Evolutionary conservation across 768 basidiomycete genomes (phyloP).

Genomic region (Rhodocollybia butyracea): DNA sequence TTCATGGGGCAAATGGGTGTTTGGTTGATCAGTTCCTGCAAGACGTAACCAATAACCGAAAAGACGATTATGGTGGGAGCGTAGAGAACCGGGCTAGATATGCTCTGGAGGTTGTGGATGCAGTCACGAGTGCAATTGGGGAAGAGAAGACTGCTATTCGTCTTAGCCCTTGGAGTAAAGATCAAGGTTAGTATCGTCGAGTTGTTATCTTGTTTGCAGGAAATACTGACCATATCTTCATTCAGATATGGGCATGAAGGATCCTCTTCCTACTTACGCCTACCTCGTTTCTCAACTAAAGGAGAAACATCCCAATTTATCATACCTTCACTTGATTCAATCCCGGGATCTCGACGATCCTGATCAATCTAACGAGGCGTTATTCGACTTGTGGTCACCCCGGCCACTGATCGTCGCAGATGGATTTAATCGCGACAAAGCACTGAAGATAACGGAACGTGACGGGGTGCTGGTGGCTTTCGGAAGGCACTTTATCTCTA

Average conservation of each 20-base stretch:
- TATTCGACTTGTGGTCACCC: conserved; percentile 28
- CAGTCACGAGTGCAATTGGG: conserved; percentile 39
- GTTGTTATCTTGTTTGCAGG: conserved; percentile 19
- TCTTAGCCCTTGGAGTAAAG: conserved; percentile 36
- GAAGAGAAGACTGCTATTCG: conserved; percentile 39
- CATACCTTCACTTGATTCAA: conserved; percentile 42
- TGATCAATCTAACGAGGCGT: conserved; percentile 21
- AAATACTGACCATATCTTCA: conserved; percentile 5
- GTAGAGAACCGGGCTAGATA: conserved; percentile 46
- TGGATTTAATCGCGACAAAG: conserved; percentile 26
- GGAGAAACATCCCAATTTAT: conserved; percentile 29
- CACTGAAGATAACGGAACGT: conserved; percentile 23
- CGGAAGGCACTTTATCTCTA: conserved; percentile 32
- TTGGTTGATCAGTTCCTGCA: conserved; percentile 43
- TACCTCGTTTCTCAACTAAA: conserved; percentile 41
- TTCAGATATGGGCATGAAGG: conserved; percentile 35
- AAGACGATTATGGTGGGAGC: conserved; percentile 48
- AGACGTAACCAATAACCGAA: conserved; percentile 35
- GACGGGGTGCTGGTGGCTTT: conserved; percentile 27
- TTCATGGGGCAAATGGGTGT: conserved; percentile 22
- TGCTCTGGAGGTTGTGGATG: conserved; percentile 37
- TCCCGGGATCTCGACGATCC: conserved; percentile 16
- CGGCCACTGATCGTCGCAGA: conserved; percentile 27
- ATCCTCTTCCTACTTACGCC: conserved; percentile 42
- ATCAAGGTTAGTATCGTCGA: conserved; percentile 17